Evolutionary conservation across 345 rosid genomes (phyloP), one percentile per base, ranked within the genome.

Genomic region (Camelina hispida): DNA sequence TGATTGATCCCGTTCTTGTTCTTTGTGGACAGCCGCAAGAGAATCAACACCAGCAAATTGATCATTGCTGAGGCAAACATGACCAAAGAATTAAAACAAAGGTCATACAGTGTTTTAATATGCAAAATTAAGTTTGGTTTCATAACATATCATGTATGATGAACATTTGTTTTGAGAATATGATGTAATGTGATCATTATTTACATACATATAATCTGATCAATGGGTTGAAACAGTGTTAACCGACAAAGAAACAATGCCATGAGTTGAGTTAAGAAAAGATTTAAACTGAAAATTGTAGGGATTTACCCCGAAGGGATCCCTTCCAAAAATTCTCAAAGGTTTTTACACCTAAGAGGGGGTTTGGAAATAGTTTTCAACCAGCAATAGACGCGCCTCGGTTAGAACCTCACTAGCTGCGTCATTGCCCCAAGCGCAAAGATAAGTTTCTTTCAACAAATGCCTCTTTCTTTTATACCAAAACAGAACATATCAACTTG

Each of bases 31-130:
- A 89, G 81, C 61, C 47, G 82, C 1, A 75, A 94, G 72, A 44
- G 79, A 77, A 74, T 92, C 99, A 23, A 80, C 84, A 7, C 99
- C 97, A 20, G 86, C 84, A 84, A 91, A 95, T 47, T 92, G 89
- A 65, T 75, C 86, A 17, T 89, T 85, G 53, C 98, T 94, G 84
- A 76, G 38, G 12, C 15, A n/a, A 1, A 1, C 14, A 73, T 23
- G 6, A 2, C 63, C 57, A 37, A 59, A 37, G 30, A 16, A 22
- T 22, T 14, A 25, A 20, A 16, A 23, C 25, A 23, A 2, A 23
- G 25, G 25, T 23, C 25, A 23, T 23, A 23, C 25, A 23, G 25
- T 23, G 2, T 23, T 23, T 23, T 23, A 23, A 23, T 23, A 23
- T 23, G 25, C 25, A 23, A 23, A 23, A 23, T 1, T 1, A 23